These are phyloP conservation scores for Ophiocytium majus DNA, from an alignment of 352 stramenopile species.

Conservation along the genomic window DNA sequence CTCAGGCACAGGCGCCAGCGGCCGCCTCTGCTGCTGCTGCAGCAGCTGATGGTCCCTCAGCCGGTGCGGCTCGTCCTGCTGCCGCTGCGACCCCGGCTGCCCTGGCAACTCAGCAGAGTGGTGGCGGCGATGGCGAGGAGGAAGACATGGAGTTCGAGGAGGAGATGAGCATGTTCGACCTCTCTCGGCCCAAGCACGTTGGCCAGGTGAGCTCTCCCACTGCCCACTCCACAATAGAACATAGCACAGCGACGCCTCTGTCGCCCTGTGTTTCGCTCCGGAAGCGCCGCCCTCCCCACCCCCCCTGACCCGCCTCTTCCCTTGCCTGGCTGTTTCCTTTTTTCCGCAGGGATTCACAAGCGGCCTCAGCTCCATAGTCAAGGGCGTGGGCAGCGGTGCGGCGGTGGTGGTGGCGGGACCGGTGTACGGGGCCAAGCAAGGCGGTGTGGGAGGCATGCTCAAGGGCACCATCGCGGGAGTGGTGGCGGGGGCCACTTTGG, in stretches of 20 bases:
- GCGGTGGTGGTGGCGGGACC: conserved; percentile 12
- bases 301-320: too few relatives aligned
- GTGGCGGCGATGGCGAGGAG: not conserved
- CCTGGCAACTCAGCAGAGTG: not conserved
- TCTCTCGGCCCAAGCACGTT: conserved; percentile 14
- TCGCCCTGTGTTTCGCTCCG: too few relatives aligned
- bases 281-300: too few relatives aligned
- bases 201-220: conserved; percentile 1
- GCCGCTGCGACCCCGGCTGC: not conserved
- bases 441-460: not conserved
- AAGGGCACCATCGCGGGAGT: not conserved
- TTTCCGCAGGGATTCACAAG: conserved; percentile 10
- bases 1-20: not conserved
- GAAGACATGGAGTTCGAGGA: not conserved
- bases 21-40: not conserved
- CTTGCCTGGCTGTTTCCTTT: too few relatives aligned
- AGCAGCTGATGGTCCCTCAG: not conserved
- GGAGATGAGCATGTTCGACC: not conserved
- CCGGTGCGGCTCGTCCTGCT: not conserved
- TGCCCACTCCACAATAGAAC: too few relatives aligned
- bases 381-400: not conserved
- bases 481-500: not conserved
- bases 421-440: conserved; percentile 8
- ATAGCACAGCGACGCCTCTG: too few relatives aligned
- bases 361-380: conserved; percentile 13